Percentiles rank a stretch among this genome's conserved stretches.
Evolutionary conservation across 352 stramenopile genomes (phyloP).

Genomic region (Pythium chondricola): DNA sequence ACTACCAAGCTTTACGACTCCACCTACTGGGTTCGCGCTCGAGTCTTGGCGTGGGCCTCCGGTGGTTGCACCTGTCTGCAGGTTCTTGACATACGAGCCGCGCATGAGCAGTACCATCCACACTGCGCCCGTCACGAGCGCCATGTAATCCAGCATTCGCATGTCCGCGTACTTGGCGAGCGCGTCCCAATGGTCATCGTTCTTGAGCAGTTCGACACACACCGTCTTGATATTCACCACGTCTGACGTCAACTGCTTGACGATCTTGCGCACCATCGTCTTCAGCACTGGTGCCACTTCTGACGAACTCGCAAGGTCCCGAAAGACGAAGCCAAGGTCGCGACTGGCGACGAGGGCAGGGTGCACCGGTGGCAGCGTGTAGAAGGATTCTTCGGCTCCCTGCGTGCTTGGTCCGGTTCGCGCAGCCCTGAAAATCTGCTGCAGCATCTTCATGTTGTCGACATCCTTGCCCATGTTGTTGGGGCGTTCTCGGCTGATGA

Average conservation of each 20-base stretch:
- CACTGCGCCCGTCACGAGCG: constrained; percentile 64
- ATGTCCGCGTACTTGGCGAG: constrained; percentile 51
- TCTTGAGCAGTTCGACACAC: constrained; percentile 68
- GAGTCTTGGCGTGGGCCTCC: constrained; percentile 15
- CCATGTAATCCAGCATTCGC: constrained; percentile 72
- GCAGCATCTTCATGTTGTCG: constrained; percentile 88
- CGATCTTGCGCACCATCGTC: constrained; percentile 78
- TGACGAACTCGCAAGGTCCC: constrained; percentile 61
- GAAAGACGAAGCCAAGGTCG: constrained; percentile 72
- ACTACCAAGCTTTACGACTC: constrained; percentile 19
- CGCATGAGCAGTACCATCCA: constrained; percentile 76
- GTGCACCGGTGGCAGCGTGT: constrained; percentile 41
- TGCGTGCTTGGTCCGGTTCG: constrained; percentile 17
- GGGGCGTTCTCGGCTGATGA: constrained; percentile 64
- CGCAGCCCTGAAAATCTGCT: constrained; percentile 78
- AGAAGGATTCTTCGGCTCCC: constrained; percentile 56
- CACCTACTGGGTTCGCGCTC: constrained; percentile 2
- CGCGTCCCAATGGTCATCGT: constrained; percentile 68
- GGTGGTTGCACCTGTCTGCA: constrained; percentile 53
- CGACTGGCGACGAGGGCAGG: constrained; percentile 56
- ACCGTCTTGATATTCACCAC: constrained; percentile 78
- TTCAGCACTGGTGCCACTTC: constrained; percentile 82
- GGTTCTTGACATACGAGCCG: constrained; percentile 72
- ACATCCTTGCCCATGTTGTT: constrained; percentile 84
- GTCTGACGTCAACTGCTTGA: constrained; percentile 78